These are phyloP conservation scores for Lenwebbia sp. DNA, from an alignment of 345 rosid species.

Conservation along the genomic window DNA sequence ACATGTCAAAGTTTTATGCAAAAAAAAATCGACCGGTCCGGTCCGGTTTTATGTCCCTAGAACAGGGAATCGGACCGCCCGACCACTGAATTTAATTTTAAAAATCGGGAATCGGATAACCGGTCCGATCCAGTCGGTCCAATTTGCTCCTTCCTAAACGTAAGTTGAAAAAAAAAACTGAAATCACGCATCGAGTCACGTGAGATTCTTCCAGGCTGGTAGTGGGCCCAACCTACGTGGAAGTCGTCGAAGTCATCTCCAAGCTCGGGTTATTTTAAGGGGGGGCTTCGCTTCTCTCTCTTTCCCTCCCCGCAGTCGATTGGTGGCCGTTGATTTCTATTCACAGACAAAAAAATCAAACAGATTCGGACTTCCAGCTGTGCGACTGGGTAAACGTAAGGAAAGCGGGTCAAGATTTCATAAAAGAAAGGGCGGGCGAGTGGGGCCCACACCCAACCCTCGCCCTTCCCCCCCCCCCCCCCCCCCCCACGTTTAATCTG, in stretches of 20 bases:
- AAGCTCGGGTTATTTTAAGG: background rate
- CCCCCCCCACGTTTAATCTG: background rate
- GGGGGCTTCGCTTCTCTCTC: background rate
- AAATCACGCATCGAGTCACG: constrained; percentile 28
- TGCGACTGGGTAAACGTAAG: background rate
- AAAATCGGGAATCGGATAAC: no score
- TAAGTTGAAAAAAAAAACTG: background rate
- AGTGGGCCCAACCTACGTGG: constrained; percentile 41
- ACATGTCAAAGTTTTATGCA: no score
- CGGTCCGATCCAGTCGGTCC: no score
- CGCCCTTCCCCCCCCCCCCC: no score
- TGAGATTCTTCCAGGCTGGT: constrained; percentile 60
- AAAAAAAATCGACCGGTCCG: no score
- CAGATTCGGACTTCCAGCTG: background rate
- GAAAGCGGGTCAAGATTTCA: background rate
- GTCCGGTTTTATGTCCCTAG: no score
- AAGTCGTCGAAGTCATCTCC: constrained; percentile 19
- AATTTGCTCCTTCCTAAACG: no score
- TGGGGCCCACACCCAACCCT: background rate
- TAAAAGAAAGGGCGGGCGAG: background rate
- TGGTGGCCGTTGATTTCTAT: background rate
- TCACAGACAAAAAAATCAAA: background rate
- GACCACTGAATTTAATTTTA: no score
- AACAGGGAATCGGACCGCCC: no score
- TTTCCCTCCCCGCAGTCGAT: background rate